Evolutionary conservation across 73 alveolate species (phyloP).

Genomic region (Paramecium primaurelia): DNA sequence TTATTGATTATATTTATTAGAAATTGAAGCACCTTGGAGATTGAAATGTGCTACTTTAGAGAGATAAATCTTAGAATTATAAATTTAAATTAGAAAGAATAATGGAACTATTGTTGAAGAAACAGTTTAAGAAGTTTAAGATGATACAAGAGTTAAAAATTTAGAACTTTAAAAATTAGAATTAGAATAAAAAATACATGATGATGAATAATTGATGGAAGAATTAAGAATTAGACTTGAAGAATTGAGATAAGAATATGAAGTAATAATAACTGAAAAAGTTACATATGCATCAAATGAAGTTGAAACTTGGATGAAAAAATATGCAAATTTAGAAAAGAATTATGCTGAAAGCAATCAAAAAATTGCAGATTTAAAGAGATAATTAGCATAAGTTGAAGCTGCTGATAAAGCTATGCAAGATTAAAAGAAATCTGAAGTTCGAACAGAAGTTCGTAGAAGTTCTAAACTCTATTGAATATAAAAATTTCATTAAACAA

Average conservation of each 20-base stretch:
- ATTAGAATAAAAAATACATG: background rate
- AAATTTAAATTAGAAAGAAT: conserved; percentile 6
- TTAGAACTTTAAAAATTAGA: background rate
- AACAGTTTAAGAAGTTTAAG: conserved; percentile 7
- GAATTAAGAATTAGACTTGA: background rate
- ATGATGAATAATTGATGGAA: background rate
- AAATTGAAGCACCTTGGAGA: conserved; percentile 51
- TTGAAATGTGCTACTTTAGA: conserved; percentile 36
- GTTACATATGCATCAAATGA: background rate
- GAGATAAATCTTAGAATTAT: conserved; percentile 20
- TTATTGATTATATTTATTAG: background rate
- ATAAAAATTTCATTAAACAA: background rate
- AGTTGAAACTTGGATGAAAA: conserved; percentile 41
- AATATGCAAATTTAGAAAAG: background rate
- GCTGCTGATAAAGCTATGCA: background rate
- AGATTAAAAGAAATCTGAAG: background rate
- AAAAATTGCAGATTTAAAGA: background rate
- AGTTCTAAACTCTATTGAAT: background rate
- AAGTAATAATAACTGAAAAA: background rate
- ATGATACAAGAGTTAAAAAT: conserved; percentile 15
- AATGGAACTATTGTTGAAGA: background rate
- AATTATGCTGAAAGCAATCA: background rate
- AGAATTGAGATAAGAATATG: background rate
- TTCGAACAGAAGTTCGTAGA: conserved; percentile 2
- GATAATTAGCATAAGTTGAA: background rate